Base-by-base conservation (phyloP, 1,139 yeast species). In the Eremothecium sinecaudum region DNA sequence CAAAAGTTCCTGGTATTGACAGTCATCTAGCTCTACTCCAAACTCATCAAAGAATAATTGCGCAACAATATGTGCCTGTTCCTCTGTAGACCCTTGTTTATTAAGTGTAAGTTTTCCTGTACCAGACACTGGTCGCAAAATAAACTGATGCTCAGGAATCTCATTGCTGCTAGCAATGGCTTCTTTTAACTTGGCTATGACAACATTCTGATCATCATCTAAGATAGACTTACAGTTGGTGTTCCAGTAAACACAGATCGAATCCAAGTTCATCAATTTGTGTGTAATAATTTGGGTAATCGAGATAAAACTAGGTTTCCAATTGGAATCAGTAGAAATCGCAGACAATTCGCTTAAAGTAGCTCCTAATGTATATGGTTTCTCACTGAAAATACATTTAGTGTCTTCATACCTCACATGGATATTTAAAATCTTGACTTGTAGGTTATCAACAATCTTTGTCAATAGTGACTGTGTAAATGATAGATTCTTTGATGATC, bases 341-440 rank as follows among this genome's bases (percentile, higher is more conserved):
- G 96, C 98, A 0, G 96, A 84, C 31, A 92, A 66, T 57, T 92
- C 97, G 32, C 74, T 72, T 36, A 92, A 67, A 0, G 93, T 79
- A 14, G 84, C 48, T 6, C 99, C 99, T 21, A 87, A 61, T 0
- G 96, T 69, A 46, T 83, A 83, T 2, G 96, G 94, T 25, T 62
- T 56, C 42, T 75, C 79, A 0, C 84, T 73, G 46, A 79, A 73
- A 5, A 72, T 67, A 26, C 60, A 54, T 5, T 55, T 58, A 8
- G 73, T 67, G 59, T 92, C 98, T 53, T 92, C 98, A 51, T 87
- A 90, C 38, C 98, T 69, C 12, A 92, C 59, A 57, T 92, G 98
- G 40, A 92, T 90, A 51, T 84, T 84, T 50, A 79, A 81, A 42
- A 92, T 83, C 1, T 94, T 83, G n/a, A 92, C 72, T 55, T 92